Evolutionary conservation across 139 green algal species (phyloP), one percentile per base, ranked within the genome.

Genomic region (Chlamydomonas incerta): DNA sequence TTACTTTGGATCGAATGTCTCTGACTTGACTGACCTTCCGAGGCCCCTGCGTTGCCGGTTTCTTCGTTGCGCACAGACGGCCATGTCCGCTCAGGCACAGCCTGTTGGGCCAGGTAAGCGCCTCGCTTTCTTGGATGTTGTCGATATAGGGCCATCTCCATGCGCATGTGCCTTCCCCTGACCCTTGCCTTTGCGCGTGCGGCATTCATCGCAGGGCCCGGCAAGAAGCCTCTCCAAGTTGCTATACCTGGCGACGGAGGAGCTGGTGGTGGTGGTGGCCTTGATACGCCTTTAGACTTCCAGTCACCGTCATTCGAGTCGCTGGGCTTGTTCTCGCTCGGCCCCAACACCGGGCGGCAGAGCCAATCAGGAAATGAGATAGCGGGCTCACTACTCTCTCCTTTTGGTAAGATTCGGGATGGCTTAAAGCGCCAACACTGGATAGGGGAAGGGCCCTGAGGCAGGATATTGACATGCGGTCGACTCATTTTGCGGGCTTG

Each of bases 241-340:
- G 34, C 55, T 37, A 52, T 83, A 28, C 65, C 65, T 31, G 77
- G 63, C 20, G 79, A 75, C 21, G 31, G 23, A 26, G 79, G 47
- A 20, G 35, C 8, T 8, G 41, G 3, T 11, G 31, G 60, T 34
- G 47, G 31, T 10, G 62, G 63, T 21, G 2, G 6, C 0, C 73
- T 66, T 52, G 66, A 75, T 2, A 85, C 79, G n/a, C 79, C 79
- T 5, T 0, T 68, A 31, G 79, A 73, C 35, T 85, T 85, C 9
- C 66, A 75, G 10, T 76, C 79, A 13, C 79, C 79, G 24, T 85
- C 79, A 0, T 75, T 85, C 20, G 79, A 83, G 77, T 46, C 65
- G 17, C 71, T 83, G 77, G 46, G 74, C 18, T 81, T 60, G 28
- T 70, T 26, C 35, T 34, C 18, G 57, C 58, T 3, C 58, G 71